Evolutionary conservation across 1,284 basidiomycete genomes (phyloP).

Genomic region (Afroboletus lepidellus): DNA sequence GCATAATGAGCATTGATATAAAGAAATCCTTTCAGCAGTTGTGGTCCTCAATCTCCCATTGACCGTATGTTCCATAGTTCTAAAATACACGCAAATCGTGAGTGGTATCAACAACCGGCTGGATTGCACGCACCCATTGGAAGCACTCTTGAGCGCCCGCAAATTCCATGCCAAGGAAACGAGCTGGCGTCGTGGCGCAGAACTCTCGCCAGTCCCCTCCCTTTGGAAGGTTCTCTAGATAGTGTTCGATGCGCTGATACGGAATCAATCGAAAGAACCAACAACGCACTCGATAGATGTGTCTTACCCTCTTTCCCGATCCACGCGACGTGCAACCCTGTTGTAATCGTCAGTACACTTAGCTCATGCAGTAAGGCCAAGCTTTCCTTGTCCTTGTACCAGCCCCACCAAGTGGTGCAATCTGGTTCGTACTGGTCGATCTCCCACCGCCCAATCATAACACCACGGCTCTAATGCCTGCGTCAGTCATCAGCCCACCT

Average conservation of each 20-base stretch:
- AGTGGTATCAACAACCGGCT: too few relatives aligned
- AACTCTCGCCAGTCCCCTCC: slow-evolving; percentile 25
- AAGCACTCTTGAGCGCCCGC: slow-evolving; percentile 23
- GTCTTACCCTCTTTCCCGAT: slow-evolving; percentile 17
- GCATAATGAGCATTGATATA: too few relatives aligned
- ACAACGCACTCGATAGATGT: too few relatives aligned
- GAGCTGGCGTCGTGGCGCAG: slow-evolving; percentile 27
- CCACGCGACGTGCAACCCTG: slow-evolving; percentile 29
- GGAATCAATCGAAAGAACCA: background rate
- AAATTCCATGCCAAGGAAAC: slow-evolving; percentile 19
- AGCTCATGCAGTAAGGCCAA: background rate
- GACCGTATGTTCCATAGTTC: slow-evolving; percentile 24
- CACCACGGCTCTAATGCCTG: slow-evolving; percentile 16
- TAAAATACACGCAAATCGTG: background rate
- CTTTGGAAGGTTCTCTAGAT: slow-evolving; percentile 24
- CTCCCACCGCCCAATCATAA: slow-evolving; percentile 25
- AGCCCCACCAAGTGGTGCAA: slow-evolving; percentile 24
- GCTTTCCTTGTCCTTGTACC: slow-evolving; percentile 16
- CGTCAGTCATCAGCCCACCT: background rate
- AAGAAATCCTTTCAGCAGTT: slow-evolving; percentile 25
- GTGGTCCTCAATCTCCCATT: slow-evolving; percentile 27
- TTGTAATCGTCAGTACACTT: background rate
- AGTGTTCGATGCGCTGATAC: slow-evolving; percentile 22
- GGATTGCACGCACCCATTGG: slow-evolving; percentile 10
- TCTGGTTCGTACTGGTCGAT: slow-evolving; percentile 20